Evolutionary conservation across 2,329 filamentous ascomycete species (phyloP).

Genomic region (Neospermospora avenae): DNA sequence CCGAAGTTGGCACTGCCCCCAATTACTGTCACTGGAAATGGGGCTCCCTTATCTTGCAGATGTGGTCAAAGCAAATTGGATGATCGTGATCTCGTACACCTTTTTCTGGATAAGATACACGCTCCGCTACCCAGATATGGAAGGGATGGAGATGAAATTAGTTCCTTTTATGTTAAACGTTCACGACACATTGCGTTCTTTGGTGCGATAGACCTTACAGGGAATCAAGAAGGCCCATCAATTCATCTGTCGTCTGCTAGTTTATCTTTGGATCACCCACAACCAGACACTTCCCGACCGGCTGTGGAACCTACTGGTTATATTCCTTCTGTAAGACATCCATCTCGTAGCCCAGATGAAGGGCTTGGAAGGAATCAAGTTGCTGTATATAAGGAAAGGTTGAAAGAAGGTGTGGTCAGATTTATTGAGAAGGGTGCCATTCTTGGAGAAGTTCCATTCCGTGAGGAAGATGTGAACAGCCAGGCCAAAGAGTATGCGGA

Average conservation of each 20-base stretch:
- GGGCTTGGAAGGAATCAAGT: background rate
- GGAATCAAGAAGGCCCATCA: background rate
- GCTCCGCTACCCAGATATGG: background rate
- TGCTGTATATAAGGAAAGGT: background rate
- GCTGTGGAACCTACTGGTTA: background rate
- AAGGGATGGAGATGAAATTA: background rate
- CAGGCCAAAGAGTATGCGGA: background rate
- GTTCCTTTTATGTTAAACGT: background rate
- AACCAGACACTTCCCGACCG: background rate
- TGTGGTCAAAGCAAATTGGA: background rate
- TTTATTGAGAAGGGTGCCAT: background rate
- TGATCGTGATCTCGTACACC: background rate
- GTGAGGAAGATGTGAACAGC: background rate
- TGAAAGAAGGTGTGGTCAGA: background rate
- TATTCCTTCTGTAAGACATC: background rate
- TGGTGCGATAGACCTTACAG: background rate
- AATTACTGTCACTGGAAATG: background rate
- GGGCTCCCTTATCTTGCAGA: background rate
- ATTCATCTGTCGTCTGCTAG: background rate
- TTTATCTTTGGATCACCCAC: background rate
- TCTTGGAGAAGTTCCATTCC: background rate
- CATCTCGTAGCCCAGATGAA: background rate
- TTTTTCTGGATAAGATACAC: background rate
- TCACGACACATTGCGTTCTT: background rate
- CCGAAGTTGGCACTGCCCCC: background rate